Base-by-base conservation (phyloP, 495 filamentous ascomycete genomes). In the Geoglossum glabrum region DNA sequence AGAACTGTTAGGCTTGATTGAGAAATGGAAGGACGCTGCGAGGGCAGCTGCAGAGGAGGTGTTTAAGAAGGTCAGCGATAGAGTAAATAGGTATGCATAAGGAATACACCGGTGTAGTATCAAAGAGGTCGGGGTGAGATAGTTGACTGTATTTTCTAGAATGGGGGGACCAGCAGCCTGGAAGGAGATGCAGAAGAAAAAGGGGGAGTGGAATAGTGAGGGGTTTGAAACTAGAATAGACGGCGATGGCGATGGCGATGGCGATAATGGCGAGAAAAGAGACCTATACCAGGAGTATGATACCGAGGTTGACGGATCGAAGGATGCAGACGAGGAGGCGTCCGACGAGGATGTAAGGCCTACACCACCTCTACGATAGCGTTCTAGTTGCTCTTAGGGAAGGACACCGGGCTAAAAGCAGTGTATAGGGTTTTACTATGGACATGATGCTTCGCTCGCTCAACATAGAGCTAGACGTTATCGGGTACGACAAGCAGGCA, bases 371-470 rank as follows among this genome's bases (percentile, higher is more conserved):
- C n/a, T 2, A 45, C 17, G 31, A 21, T 17, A 4, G 17, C 23
- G n/a, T 61, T 61, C 59, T 43, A 31, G 40, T 46, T 8, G 17
- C 36, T 8, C 13, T 40, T 40, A n/a, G 36, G 17, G 11, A 40
- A 7, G 11, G 10, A 1, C 5, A 15, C 11, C 36, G 4, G 17
- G 31, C 31, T 34, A 45, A 45, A 45, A 5, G n/a, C 40, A 45
- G 40, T 45, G 40, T 21, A 45, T 50, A 79, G 77, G 74, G 73
- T 10, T 85, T 86, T 63, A 84, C 81, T 4, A 84, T 87, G 79
- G 78, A 75, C 40, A 78, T 78, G 73, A 86, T 87, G 83, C 72
- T 87, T 3, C 75, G 74, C 61, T 80, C 72, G 46, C 68, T 86
- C 23, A 80, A 84, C 63, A 77, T 87, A 61, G 81, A 85, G 49